Percentiles rank a stretch among this genome's conserved stretches.
Conservation (phyloP, 257 asterid species). For the Solanum clarkiae region DNA sequence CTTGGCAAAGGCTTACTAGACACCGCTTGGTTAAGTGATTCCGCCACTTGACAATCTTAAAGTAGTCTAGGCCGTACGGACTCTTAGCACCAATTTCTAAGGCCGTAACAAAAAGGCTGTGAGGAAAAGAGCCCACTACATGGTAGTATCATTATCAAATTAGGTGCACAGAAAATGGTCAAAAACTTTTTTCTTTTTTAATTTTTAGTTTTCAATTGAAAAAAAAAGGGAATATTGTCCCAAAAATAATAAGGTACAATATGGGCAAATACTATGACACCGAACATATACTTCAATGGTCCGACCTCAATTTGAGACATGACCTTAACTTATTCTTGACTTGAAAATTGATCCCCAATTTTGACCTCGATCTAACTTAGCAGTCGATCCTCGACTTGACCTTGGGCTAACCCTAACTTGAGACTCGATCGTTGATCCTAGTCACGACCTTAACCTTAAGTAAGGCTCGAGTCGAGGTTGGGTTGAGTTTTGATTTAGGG, state of each 20-base stretch:
- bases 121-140: constrained; percentile 5
- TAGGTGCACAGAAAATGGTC: constrained; percentile 3
- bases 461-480: neutral
- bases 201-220: neutral
- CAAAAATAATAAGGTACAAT: neutral
- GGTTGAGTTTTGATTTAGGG: neutral
- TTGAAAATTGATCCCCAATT: neutral
- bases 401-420: neutral
- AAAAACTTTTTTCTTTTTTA: neutral
- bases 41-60: no score
- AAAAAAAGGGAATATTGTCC: neutral
- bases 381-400: neutral
- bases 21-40: no score
- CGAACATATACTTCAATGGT: neutral
- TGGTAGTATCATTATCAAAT: constrained; percentile 42
- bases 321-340: neutral
- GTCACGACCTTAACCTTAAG: neutral
- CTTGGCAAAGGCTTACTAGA: no score
- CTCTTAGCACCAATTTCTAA: no score
- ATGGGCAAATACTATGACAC: neutral
- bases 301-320: neutral
- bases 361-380: neutral
- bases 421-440: neutral
- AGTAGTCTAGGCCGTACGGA: no score
- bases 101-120: no score